phyloP scores from a whole-genome alignment of 2,329 filamentous ascomycete genomes.

The Pestalotiopsis sp. region DNA sequence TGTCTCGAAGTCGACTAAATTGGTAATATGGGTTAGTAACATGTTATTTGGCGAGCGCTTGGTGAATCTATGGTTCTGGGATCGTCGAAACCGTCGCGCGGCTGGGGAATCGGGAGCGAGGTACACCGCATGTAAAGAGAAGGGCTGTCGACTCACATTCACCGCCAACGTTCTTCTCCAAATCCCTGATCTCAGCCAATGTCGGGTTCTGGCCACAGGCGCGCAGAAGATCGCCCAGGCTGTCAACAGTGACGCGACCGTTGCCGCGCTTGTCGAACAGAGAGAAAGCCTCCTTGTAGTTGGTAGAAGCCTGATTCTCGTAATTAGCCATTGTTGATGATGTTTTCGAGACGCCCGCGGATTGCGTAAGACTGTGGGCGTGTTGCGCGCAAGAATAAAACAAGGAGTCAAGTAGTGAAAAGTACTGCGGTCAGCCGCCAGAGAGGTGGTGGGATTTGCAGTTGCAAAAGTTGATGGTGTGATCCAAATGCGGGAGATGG shows the following conservation, averaged over 20 bases:
- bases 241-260: conserved; percentile 84
- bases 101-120: not conserved
- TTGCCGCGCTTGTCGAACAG: conserved; percentile 99
- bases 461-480: not conserved
- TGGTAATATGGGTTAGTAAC: not conserved
- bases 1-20: conserved; percentile 93
- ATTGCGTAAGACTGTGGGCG: not conserved
- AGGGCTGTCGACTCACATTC: conserved; percentile 73
- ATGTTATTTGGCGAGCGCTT: not conserved
- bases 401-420: not conserved
- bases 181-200: conserved; percentile 85
- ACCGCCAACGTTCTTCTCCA: conserved; percentile 85
- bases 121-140: conserved; percentile 10
- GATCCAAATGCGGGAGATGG: not conserved
- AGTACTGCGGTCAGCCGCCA: not conserved
- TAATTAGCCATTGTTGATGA: conserved; percentile 31
- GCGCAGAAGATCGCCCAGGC: conserved; percentile 89
- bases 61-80: not conserved
- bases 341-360: not conserved
- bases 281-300: conserved; percentile 99
- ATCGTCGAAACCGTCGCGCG: not conserved
- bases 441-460: not conserved
- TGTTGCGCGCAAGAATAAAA: not conserved
- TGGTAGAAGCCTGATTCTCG: conserved; percentile 71
- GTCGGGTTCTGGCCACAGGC: conserved; percentile 99